Base-by-base conservation (phyloP, 164 flowering plant species). In the Piper longum region DNA sequence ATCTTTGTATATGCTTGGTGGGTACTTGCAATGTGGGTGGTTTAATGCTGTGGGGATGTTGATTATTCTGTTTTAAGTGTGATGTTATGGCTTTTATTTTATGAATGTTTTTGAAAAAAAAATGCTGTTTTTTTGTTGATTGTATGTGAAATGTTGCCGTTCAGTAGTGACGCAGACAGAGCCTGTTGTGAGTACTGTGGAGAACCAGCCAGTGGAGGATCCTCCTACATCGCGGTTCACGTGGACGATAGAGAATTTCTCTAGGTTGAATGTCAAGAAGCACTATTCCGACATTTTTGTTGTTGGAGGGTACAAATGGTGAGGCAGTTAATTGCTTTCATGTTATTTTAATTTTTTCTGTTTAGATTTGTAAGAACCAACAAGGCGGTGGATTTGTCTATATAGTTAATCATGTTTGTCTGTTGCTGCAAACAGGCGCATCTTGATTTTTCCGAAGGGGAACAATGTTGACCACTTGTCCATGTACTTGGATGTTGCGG, bases 401-500 rank as follows among this genome's bases (percentile, higher is more conserved):
- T 48, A 12, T 48, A 48, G 14, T 48, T 48, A 12, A 48, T 14
- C 52, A 12, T 44, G 52, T 9, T 12, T 48, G 52, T 2, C 52
- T 48, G n/a, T 58, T 36, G 42, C 41, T 19, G 66, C 55, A 18
- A 52, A 69, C 76, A 88, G 95, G 95, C 80, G 91, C 62, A 76
- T 88, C 16, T 79, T 88, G 67, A 78, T 80, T 54, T 88, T 85
- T 66, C 91, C 95, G 0, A 85, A 88, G 54, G 95, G 95, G 52
- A 85, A 88, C 78, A 84, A 85, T 66, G 91, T 85, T 69, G 90
- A 84, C 67, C 83, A 84, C 67, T 68, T 88, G 74, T 88, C 95
- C 0, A 78, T 88, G 89, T 88, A 88, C 71, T 71, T 88, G 63
- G 91, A 88, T 73, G 91, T 85, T 63, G 95, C 89, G 8, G 91